Conservation (phyloP, 257 asterid genomes). For the Nicotiana knightiana region DNA sequence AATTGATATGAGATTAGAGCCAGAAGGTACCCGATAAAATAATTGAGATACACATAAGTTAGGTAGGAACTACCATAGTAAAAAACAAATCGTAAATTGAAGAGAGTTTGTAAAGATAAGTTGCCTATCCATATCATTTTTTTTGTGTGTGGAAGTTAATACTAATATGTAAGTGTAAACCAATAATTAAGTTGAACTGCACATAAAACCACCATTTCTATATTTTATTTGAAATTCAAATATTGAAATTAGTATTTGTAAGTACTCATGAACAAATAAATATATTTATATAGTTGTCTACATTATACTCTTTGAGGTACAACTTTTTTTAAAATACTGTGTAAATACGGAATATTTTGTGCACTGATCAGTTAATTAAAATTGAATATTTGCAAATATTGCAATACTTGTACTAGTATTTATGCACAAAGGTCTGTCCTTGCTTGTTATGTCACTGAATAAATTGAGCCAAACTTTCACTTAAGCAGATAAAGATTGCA, state of each 20-base stretch:
- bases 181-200: not conserved
- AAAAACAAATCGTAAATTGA: too few relatives aligned
- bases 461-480: not conserved
- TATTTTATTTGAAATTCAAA: not conserved
- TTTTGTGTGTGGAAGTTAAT: too few relatives aligned
- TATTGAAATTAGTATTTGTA: not conserved
- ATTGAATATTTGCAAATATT: not conserved
- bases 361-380: not conserved
- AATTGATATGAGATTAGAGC: too few relatives aligned
- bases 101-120: too few relatives aligned
- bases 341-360: too few relatives aligned
- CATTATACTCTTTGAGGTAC: too few relatives aligned
- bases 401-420: not conserved
- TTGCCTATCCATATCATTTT: too few relatives aligned
- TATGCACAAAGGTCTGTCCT: not conserved
- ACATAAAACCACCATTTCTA: too few relatives aligned
- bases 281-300: not conserved
- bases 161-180: too few relatives aligned
- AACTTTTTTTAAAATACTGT: rapidly evolving
- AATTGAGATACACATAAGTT: too few relatives aligned
- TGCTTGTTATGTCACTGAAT: not conserved
- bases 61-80: too few relatives aligned
- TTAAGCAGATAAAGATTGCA: not conserved
- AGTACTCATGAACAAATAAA: not conserved
- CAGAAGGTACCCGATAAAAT: too few relatives aligned